phyloP scores from a whole-genome alignment of 2,329 filamentous ascomycete species.

The Fonsecaea erecta region DNA sequence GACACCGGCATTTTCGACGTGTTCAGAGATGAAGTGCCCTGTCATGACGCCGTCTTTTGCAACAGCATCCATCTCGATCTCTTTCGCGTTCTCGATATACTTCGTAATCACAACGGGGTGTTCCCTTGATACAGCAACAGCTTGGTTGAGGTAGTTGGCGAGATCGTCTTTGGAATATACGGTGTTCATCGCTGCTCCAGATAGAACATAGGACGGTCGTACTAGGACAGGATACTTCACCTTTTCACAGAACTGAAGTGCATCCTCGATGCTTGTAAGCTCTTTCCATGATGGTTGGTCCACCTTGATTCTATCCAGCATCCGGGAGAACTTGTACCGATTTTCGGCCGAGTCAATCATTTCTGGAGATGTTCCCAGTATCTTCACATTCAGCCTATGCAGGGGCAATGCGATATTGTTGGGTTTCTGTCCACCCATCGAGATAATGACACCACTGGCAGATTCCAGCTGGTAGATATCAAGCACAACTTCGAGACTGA shows the following conservation, averaged over 20 bases:
- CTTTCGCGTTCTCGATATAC: constrained; percentile 99
- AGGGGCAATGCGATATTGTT: constrained; percentile 96
- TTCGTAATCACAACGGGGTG: constrained; percentile 99
- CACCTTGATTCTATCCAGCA: constrained; percentile 91
- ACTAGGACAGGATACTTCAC: constrained; percentile 94
- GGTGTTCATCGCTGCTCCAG: constrained; percentile 98
- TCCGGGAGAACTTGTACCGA: constrained; percentile 96
- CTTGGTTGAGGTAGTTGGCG: constrained; percentile 84
- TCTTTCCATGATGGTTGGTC: constrained; percentile 99
- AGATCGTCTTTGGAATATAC: constrained; percentile 96
- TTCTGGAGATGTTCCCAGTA: constrained; percentile 93
- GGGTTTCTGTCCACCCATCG: constrained; percentile 95
- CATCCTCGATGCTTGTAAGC: constrained; percentile 90
- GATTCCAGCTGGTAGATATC: constrained; percentile 91
- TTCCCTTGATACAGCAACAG: constrained; percentile 88
- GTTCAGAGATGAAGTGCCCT: constrained; percentile 96
- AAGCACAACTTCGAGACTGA: constrained; percentile 84
- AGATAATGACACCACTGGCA: constrained; percentile 83
- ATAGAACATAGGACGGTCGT: constrained; percentile 93
- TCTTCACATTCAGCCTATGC: constrained; percentile 85
- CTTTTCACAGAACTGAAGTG: constrained; percentile 80
- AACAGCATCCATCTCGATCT: constrained; percentile 99
- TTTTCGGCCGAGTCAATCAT: constrained; percentile 99
- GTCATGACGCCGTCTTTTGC: constrained; percentile 87
- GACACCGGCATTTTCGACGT: constrained; percentile 97